These are phyloP conservation scores for Pezicula carpinea DNA, from an alignment of 2,329 filamentous ascomycete genomes.

Conservation along the genomic window DNA sequence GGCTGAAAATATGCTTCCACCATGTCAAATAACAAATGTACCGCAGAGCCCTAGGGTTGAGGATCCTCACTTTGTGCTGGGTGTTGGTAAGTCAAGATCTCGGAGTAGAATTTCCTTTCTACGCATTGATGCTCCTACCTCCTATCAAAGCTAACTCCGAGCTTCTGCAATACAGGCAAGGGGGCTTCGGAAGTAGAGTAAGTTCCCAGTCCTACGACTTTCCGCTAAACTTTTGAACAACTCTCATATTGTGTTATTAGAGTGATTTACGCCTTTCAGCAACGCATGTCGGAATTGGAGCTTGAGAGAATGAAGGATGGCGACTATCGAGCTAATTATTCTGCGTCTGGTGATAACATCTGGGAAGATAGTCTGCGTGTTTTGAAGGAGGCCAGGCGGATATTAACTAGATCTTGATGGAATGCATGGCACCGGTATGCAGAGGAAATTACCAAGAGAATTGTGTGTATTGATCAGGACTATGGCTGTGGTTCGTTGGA, in stretches of 20 bases:
- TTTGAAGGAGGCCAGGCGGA: constrained; percentile 11
- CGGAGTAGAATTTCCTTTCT: too few species aligned
- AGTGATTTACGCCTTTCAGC: constrained; percentile 14
- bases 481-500: too few species aligned
- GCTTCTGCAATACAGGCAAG: too few species aligned
- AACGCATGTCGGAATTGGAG: constrained; percentile 16
- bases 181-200: constrained; percentile 16
- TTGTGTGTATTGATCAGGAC: too few species aligned
- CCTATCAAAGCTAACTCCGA: too few species aligned
- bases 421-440: background rate
- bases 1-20: background rate
- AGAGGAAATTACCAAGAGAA: background rate
- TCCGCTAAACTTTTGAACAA: background rate
- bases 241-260: constrained; percentile 3
- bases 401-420: constrained; percentile 1
- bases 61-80: constrained; percentile 21
- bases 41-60: too few species aligned
- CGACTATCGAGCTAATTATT: background rate
- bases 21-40: too few species aligned
- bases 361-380: constrained; percentile 11
- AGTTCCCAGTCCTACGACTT: background rate
- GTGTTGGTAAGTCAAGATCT: too few species aligned
- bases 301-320: constrained; percentile 9
- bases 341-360: background rate
- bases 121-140: too few species aligned